These are phyloP conservation scores for Xylariaceae sp. DNA, from an alignment of 2,329 filamentous ascomycete species.

Conservation along the genomic window DNA sequence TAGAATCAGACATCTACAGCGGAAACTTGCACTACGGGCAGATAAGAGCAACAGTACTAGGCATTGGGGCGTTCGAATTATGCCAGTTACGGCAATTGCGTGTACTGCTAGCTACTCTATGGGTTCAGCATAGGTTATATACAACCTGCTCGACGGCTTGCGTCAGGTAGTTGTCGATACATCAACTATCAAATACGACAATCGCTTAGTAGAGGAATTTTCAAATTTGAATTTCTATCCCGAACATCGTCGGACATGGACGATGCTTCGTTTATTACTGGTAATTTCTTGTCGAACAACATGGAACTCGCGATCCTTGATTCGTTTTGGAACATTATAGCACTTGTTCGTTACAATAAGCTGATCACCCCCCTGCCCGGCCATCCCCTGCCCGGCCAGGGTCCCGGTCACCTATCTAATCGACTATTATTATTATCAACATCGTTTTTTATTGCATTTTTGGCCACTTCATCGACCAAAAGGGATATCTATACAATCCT, in stretches of 20 bases:
- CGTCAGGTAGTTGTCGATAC: neutral
- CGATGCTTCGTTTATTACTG: neutral
- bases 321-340: constrained; percentile 2
- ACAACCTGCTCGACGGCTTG: neutral
- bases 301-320: constrained; percentile 3
- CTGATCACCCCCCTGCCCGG: too few relatives aligned
- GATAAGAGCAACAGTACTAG: neutral
- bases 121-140: neutral
- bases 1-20: constrained; percentile 4
- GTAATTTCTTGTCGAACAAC: constrained; percentile 3
- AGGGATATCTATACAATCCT: too few relatives aligned
- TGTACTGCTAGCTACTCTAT: constrained; percentile 4
- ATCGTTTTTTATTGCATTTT: too few relatives aligned
- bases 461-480: too few relatives aligned
- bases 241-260: neutral
- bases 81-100: neutral
- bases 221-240: neutral
- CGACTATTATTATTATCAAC: too few relatives aligned
- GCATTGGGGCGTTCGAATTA: constrained; percentile 2
- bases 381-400: too few relatives aligned
- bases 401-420: too few relatives aligned
- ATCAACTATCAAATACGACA: neutral
- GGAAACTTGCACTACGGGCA: neutral
- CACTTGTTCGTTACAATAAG: neutral
- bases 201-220: neutral